phyloP scores from a whole-genome alignment of 2,329 filamentous ascomycete genomes.

The Aspergillus uvarum region DNA sequence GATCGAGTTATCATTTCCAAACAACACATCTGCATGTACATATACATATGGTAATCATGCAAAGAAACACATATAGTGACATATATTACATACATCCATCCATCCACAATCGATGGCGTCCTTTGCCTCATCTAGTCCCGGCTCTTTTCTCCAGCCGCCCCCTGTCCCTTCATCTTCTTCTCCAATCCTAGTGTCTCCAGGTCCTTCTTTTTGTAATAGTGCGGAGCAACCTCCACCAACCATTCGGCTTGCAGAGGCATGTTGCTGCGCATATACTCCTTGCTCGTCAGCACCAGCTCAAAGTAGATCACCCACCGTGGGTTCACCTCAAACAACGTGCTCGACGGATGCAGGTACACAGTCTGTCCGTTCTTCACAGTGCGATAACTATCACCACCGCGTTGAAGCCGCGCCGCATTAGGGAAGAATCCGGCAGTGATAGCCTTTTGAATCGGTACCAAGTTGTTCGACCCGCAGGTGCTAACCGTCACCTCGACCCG shows the following conservation, averaged over 20 bases:
- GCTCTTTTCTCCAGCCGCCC: slow-evolving; percentile 43
- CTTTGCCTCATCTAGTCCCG: slow-evolving; percentile 16
- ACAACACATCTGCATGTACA: too few species aligned
- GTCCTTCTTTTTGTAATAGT: slow-evolving; percentile 92
- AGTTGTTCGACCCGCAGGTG: slow-evolving; percentile 68
- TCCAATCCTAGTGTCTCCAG: slow-evolving; percentile 75
- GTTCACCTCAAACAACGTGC: slow-evolving; percentile 73
- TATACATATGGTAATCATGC: too few species aligned
- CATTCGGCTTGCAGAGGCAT: slow-evolving; percentile 82
- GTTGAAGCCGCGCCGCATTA: slow-evolving; percentile 80
- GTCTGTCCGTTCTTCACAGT: slow-evolving; percentile 88
- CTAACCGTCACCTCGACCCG: slow-evolving; percentile 77
- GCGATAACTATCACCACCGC: slow-evolving; percentile 82
- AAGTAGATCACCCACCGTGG: slow-evolving; percentile 89
- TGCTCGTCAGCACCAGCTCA: slow-evolving; percentile 84
- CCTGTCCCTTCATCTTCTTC: slow-evolving; percentile 68
- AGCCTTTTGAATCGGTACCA: slow-evolving; percentile 79
- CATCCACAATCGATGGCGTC: background rate
- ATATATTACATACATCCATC: too few species aligned
- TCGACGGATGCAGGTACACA: slow-evolving; percentile 88
- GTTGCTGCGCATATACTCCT: slow-evolving; percentile 89
- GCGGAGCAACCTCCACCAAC: slow-evolving; percentile 86
- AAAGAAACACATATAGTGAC: too few species aligned
- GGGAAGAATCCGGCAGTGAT: slow-evolving; percentile 92
- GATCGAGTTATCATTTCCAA: too few species aligned